Evolutionary conservation across 225 moss, liverwort and hornwort species (phyloP).

Genomic region (Asterella californica): DNA sequence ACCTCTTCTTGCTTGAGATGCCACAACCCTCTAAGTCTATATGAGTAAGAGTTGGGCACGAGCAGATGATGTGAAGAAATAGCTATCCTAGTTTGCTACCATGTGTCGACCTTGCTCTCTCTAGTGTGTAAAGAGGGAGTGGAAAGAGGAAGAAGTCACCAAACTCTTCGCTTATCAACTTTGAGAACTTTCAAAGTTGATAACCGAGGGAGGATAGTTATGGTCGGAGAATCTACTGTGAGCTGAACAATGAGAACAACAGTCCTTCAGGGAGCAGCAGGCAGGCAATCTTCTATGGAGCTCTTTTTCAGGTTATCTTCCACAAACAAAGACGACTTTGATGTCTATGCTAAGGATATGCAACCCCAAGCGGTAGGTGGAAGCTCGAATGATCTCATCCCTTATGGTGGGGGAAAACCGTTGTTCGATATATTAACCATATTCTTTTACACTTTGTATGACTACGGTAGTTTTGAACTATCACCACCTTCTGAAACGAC

Average conservation of each 20-base stretch:
- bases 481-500: no score
- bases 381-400: no score
- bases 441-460: no score
- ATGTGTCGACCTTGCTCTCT: constrained; percentile 18
- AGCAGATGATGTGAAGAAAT: constrained; percentile 14
- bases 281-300: not conserved
- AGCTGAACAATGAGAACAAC: constrained; percentile 11
- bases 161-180: constrained; percentile 20
- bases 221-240: constrained; percentile 11
- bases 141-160: constrained; percentile 22
- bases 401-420: no score
- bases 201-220: constrained; percentile 12
- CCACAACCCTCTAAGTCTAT: constrained; percentile 21
- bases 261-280: constrained; percentile 8
- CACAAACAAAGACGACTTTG: not conserved
- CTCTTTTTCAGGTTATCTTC: not conserved
- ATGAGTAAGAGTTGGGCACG: constrained; percentile 20
- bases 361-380: no score
- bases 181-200: constrained; percentile 13
- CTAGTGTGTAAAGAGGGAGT: constrained; percentile 16
- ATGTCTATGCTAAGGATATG: not conserved
- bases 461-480: no score
- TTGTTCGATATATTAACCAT: no score
- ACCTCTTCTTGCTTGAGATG: constrained; percentile 23
- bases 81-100: constrained; percentile 17